These are phyloP conservation scores for Osmozyma mogii DNA, from an alignment of 805 yeast genomes.

Conservation along the genomic window DNA sequence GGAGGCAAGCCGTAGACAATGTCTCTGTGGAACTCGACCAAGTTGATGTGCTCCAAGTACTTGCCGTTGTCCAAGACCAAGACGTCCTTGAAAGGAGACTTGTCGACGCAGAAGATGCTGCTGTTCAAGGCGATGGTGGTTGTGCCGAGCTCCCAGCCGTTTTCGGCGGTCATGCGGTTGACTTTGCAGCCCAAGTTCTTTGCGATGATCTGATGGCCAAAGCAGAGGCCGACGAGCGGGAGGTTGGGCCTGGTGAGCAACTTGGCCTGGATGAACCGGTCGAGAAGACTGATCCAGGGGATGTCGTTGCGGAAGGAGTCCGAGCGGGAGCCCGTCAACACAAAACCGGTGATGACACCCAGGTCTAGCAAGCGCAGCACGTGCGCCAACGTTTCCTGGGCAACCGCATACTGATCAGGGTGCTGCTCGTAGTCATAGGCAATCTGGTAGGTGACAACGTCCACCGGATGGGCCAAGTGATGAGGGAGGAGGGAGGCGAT, in stretches of 20 bases:
- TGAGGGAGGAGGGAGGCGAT: constrained; percentile 3
- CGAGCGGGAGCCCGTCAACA: constrained; percentile 45
- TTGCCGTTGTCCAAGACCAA: constrained; percentile 45
- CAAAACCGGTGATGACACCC: constrained; percentile 30
- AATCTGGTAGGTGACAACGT: constrained; percentile 31
- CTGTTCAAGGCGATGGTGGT: constrained; percentile 41
- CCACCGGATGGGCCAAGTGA: constrained; percentile 12
- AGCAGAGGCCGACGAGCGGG: constrained; percentile 70
- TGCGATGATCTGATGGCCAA: constrained; percentile 78
- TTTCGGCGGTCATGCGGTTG: constrained; percentile 36
- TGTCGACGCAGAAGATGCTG: constrained; percentile 21
- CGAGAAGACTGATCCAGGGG: constrained; percentile 35
- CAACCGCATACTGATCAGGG: constrained; percentile 2
- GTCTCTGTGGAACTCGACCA: constrained; percentile 33
- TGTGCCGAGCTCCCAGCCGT: constrained; percentile 72
- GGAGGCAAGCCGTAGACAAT: constrained; percentile 30
- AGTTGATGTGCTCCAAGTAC: constrained; percentile 34
- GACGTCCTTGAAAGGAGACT: constrained; percentile 17
- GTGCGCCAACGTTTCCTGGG: constrained; percentile 8
- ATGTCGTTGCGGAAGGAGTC: constrained; percentile 36
- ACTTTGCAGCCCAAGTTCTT: constrained; percentile 58
- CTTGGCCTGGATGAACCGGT: constrained; percentile 21
- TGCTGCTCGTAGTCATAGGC: constrained; percentile 14
- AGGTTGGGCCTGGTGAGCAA: constrained; percentile 16
- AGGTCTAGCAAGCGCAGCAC: constrained; percentile 19